Conservation (phyloP, 2,329 filamentous ascomycete species). For the Neopestalotiopsis sp. region DNA sequence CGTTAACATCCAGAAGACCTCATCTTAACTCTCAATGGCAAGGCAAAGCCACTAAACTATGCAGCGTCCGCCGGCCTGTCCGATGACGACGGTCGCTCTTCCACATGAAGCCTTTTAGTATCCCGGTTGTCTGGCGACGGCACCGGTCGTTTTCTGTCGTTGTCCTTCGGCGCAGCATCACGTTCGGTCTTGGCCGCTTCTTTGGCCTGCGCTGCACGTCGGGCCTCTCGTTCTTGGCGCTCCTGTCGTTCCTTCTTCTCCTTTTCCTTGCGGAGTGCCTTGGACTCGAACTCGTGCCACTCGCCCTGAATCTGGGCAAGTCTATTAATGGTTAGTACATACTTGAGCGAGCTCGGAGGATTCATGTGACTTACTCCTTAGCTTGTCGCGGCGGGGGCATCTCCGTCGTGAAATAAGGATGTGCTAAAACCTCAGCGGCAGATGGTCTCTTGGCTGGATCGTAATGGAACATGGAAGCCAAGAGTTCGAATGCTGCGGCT, state of each 20-base stretch:
- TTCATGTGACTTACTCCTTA: slow-evolving; percentile 67
- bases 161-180: background rate
- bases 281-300: slow-evolving; percentile 99
- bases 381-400: slow-evolving; percentile 79
- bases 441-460: slow-evolving; percentile 84
- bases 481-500: slow-evolving; percentile 80
- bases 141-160: slow-evolving; percentile 13
- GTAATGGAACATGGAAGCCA: slow-evolving; percentile 85
- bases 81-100: slow-evolving; percentile 1
- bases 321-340: slow-evolving; percentile 35
- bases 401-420: slow-evolving; percentile 87
- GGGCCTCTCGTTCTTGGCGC: slow-evolving; percentile 61
- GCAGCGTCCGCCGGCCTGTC: background rate
- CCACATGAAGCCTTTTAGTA: slow-evolving; percentile 7
- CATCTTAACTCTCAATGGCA: background rate
- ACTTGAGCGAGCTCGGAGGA: slow-evolving; percentile 36
- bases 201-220: slow-evolving; percentile 39
- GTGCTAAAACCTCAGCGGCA: slow-evolving; percentile 81
- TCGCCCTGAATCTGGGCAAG: slow-evolving; percentile 85
- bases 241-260: slow-evolving; percentile 83
- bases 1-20: no score
- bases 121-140: slow-evolving; percentile 12
- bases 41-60: background rate
- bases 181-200: slow-evolving; percentile 2
- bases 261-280: slow-evolving; percentile 89